These are phyloP conservation scores for Suhomyces yuchorum DNA, from an alignment of 1,139 yeast genomes.

Conservation along the genomic window DNA sequence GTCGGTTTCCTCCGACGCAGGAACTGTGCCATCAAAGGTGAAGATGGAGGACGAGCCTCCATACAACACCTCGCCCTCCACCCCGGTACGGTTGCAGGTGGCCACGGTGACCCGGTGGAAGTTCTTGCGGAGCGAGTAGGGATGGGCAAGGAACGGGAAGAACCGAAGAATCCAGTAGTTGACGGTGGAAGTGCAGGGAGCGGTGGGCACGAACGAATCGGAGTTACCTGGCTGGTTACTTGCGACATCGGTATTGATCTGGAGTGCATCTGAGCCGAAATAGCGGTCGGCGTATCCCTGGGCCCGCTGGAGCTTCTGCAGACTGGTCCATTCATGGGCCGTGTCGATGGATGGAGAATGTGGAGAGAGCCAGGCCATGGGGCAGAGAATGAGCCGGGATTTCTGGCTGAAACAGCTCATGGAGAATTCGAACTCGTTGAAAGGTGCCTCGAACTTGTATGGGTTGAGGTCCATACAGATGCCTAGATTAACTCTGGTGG, in stretches of 20 bases:
- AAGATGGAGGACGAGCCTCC: constrained; percentile 71
- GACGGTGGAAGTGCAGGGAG: constrained; percentile 32
- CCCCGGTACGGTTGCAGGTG: constrained; percentile 72
- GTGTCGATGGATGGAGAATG: constrained; percentile 44
- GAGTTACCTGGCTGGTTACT: not conserved
- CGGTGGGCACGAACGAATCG: constrained; percentile 18
- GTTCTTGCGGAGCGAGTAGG: constrained; percentile 30
- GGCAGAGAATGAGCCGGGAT: constrained; percentile 64
- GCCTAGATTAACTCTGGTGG: constrained; percentile 59
- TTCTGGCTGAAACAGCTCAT: constrained; percentile 49
- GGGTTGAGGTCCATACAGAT: constrained; percentile 98
- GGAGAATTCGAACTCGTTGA: constrained; percentile 72
- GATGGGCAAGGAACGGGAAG: constrained; percentile 59
- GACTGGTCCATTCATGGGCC: constrained; percentile 7
- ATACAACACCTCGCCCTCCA: constrained; percentile 68
- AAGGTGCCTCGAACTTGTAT: constrained; percentile 79
- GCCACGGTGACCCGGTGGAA: constrained; percentile 39
- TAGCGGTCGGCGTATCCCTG: constrained; percentile 9
- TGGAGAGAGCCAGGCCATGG: constrained; percentile 86
- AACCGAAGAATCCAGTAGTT: constrained; percentile 75
- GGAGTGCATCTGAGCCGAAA: not conserved
- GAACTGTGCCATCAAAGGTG: constrained; percentile 45
- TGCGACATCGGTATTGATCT: not conserved
- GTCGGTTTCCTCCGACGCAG: constrained; percentile 26
- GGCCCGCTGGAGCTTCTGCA: constrained; percentile 14